phyloP scores from a whole-genome alignment of 257 asterid species.

The Nicotiana undulata region DNA sequence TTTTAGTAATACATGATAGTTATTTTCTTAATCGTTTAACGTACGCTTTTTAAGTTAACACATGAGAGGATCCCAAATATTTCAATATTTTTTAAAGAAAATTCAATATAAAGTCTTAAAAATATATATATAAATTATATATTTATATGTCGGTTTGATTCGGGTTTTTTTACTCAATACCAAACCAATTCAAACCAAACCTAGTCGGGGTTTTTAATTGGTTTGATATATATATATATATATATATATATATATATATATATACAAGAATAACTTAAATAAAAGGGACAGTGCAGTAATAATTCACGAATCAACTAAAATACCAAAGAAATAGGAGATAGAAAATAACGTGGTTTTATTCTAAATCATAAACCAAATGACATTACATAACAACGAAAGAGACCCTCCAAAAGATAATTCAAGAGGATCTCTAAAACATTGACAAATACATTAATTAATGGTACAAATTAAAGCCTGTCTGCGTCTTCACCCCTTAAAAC shows the following conservation, averaged over 20 bases:
- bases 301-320: not conserved
- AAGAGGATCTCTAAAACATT: slow-evolving; percentile 4
- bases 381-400: slow-evolving; percentile 1
- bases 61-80: too few species aligned
- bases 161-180: too few species aligned
- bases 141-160: too few species aligned
- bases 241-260: not conserved
- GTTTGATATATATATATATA: too few species aligned
- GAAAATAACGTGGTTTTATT: not conserved
- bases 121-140: too few species aligned
- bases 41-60: too few species aligned
- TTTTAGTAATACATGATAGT: too few species aligned
- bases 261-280: not conserved
- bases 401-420: not conserved
- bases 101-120: too few species aligned
- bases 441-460: not conserved
- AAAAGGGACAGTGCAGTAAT: not conserved
- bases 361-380: not conserved
- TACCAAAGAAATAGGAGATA: not conserved
- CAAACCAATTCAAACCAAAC: too few species aligned
- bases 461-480: not conserved
- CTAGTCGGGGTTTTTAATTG: too few species aligned
- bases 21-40: too few species aligned
- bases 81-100: too few species aligned
- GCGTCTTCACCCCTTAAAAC: not conserved